Conservation (phyloP, 2,329 filamentous ascomycete species). For the Phaeomoniella chlamydospora region DNA sequence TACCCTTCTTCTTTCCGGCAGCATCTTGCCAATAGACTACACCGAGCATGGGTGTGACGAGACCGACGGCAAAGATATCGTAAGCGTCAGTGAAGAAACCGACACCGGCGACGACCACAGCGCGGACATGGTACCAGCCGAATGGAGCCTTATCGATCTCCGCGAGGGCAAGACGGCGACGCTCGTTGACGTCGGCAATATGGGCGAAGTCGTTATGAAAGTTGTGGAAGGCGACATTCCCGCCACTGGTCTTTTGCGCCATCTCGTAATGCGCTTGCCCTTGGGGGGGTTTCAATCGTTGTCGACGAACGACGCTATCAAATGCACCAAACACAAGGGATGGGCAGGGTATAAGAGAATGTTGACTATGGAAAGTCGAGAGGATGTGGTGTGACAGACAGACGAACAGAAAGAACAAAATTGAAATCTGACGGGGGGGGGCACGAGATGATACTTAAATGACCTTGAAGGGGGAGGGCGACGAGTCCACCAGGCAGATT, state of each 20-base stretch:
- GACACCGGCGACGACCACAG: constrained; percentile 64
- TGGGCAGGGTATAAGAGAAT: background rate
- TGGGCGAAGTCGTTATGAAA: constrained; percentile 60
- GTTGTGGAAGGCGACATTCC: constrained; percentile 61
- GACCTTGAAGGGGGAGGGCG: background rate
- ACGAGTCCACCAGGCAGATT: too few species aligned
- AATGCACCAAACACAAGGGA: background rate
- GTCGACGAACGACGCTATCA: background rate
- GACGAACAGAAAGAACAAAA: background rate
- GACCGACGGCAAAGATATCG: constrained; percentile 64
- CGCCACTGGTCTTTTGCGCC: constrained; percentile 36
- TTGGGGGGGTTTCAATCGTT: too few species aligned
- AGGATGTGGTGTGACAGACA: background rate
- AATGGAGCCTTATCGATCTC: constrained; percentile 30
- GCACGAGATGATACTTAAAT: background rate
- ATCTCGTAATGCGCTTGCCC: constrained; percentile 2
- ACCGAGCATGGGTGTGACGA: constrained; percentile 62
- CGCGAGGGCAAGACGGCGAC: constrained; percentile 62
- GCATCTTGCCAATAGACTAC: constrained; percentile 61
- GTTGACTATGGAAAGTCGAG: background rate
- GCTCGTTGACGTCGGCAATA: constrained; percentile 57
- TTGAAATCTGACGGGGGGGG: background rate
- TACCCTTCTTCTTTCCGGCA: constrained; percentile 18
- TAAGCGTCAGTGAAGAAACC: constrained; percentile 85
- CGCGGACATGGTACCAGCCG: constrained; percentile 53